Conservation (phyloP, 129 eudicot species). For the Escallonia herrerae region DNA sequence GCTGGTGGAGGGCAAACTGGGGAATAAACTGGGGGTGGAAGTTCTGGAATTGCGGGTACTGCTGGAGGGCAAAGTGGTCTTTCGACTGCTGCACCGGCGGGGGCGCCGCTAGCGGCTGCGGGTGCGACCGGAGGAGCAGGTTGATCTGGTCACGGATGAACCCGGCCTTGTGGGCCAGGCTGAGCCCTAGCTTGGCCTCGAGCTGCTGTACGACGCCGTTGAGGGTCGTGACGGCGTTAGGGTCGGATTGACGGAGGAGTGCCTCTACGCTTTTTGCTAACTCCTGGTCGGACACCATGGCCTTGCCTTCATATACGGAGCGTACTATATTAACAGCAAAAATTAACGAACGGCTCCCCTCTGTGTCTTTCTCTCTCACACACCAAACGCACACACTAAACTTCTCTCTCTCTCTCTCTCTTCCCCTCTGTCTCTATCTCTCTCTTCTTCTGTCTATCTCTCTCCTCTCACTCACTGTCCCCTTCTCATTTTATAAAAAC, state of each 20-base stretch:
- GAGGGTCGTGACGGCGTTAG: conserved; percentile 38
- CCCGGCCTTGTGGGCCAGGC: conserved; percentile 37
- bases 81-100: background rate
- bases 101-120: background rate
- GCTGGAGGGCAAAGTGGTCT: conserved; percentile 40
- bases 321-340: background rate
- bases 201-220: conserved; percentile 54
- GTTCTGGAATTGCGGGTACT: conserved; percentile 19
- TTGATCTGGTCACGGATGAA: conserved; percentile 49
- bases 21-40: conserved; percentile 26
- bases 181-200: conserved; percentile 41
- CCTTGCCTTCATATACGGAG: conserved; percentile 1
- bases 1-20: conserved; percentile 33
- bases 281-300: conserved; percentile 62
- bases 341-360: conserved; percentile 10
- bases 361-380: conserved; percentile 7
- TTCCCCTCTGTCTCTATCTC: conserved; percentile 9
- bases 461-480: background rate
- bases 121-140: conserved; percentile 25
- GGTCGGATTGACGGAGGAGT: conserved; percentile 47
- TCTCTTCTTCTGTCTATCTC: background rate
- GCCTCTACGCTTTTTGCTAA: conserved; percentile 50
- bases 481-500: background rate
- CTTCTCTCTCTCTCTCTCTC: conserved; percentile 15
- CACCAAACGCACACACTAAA: background rate